Base-by-base conservation (phyloP, 2,329 filamentous ascomycete species). In the Bipolaris gigantea region DNA sequence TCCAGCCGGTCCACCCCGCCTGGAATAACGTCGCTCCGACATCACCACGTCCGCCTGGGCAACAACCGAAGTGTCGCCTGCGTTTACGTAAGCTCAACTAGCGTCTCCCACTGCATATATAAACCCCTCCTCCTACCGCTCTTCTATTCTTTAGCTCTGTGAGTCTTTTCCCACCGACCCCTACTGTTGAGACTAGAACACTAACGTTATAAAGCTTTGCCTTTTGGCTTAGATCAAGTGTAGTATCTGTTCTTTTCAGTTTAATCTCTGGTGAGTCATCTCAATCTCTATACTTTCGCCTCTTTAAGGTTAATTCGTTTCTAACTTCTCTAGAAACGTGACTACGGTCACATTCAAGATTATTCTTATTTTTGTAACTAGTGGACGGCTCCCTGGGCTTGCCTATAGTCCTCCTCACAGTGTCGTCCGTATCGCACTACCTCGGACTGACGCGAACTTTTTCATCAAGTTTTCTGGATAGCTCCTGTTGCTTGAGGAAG, bases 141-240 rank as follows among this genome's bases (percentile, higher is more conserved):
- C 42, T 44, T 34, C 30, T 44, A 18, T 44, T 44, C 42, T 33
- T 33, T 21, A 44, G 42, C 42, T 44, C 42, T 44, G 38, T 40
- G 10, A 40, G 38, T 40, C 13, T 40, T 23, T 25, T 13, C 13
- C 11, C 13, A 13, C 9, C 21, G 11, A 19, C 21, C 38, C 38
- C 38, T 40, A 40, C 38, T 25, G 19, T 40, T 25, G 33, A n/a
- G 33, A n/a, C 38, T 4, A n/a, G 9, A 4, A 8, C 19, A 16
- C 38, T 40, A 40, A 40, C 21, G 13, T 11, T 4, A 3, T n/a
- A 21, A 6, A 40, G 38, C 42, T 44, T 34, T 44, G 42, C 42
- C 42, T 44, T 33, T 33, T 34, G 42, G 42, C 27, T 44, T 30
- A 30, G 27, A 30, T 30, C 27, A 30, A 30, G 27, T 30, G 27